phyloP scores from a whole-genome alignment of 108 stramenopile genomes.

The Skeletonema menzelii region DNA sequence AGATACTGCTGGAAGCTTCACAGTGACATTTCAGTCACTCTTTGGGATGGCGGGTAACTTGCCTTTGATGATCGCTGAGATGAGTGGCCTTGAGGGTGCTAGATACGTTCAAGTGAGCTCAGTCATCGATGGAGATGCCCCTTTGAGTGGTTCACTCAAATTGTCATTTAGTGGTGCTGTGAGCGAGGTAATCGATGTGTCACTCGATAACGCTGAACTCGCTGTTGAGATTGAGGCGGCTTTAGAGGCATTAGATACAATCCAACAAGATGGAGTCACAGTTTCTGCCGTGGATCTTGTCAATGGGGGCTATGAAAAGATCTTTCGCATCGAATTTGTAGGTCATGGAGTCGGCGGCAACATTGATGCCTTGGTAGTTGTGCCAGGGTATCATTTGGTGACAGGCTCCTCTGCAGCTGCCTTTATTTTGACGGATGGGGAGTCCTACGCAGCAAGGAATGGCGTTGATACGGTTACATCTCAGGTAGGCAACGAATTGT shows the following conservation, averaged over 20 bases:
- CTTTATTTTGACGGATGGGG: slow-evolving; percentile 62
- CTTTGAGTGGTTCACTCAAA: slow-evolving; percentile 62
- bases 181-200: slow-evolving; percentile 47
- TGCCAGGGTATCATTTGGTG: slow-evolving; percentile 34
- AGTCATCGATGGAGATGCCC: slow-evolving; percentile 54
- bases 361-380: slow-evolving; percentile 65
- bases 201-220: slow-evolving; percentile 18
- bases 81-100: slow-evolving; percentile 64
- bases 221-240: slow-evolving; percentile 49
- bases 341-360: slow-evolving; percentile 72
- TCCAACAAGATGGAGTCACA: slow-evolving; percentile 53
- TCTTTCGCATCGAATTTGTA: slow-evolving; percentile 67
- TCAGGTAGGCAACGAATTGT: slow-evolving; percentile 61
- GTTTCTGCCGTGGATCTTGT: slow-evolving; percentile 43
- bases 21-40: slow-evolving; percentile 57
- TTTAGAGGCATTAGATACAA: slow-evolving; percentile 61
- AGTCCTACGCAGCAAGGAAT: slow-evolving; percentile 45
- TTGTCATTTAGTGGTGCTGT: slow-evolving; percentile 68
- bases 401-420: slow-evolving; percentile 61
- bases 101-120: slow-evolving; percentile 49
- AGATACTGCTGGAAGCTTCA: slow-evolving; percentile 39
- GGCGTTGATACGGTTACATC: slow-evolving; percentile 42
- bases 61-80: slow-evolving; percentile 49
- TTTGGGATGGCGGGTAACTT: slow-evolving; percentile 56
- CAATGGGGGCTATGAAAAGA: slow-evolving; percentile 39